Evolutionary conservation across 192 early-diverging fungal genomes (phyloP), one percentile per base, ranked within the genome.

Genomic region (Entomortierella beljakovae): DNA sequence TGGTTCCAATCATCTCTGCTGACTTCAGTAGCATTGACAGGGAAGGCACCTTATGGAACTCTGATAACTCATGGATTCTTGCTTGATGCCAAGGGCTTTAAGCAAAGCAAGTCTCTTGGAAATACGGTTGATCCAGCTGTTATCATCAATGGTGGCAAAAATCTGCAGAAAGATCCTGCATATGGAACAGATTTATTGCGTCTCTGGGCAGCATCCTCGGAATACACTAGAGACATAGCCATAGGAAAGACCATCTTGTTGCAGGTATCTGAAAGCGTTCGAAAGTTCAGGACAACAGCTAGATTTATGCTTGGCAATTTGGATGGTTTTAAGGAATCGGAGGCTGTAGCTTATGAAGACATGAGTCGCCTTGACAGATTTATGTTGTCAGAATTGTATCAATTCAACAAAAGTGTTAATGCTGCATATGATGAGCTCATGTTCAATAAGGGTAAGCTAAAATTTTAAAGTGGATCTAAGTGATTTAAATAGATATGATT

Each of bases 371-470:
- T 89, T 26, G 88, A 90, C 61, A 68, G 80, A 55, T 88, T 86
- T 53, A 88, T 89, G 83, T 80, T 94, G 31, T 83, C 89, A 61
- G 91, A 93, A 65, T 73, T 92, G 26, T 84, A 84, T 63, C 82
- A 88, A 26, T 90, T 91, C 69, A 86, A 82, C 58, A 68, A 87
- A 56, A 62, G 49, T 11, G 81, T 89, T 16, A 83, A 75, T 26
- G 70, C 77, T 33, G 85, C 86, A 1, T 93, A 92, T 66, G 88
- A 88, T 31, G 74, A 68, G 1, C 87, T 81, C 68, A 83, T 86
- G 58, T 93, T 89, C 57, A 90, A 85, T 80, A 84, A 88, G 57
- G 84, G 86, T 88, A 85, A 63, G 51, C 33, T 37, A 20, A 11
- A 11, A 28, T 32, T n/a, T n/a, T n/a, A n/a, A n/a, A n/a, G n/a